A percentile compares a stretch with the other conserved stretches of the same genome.
Evolutionary conservation across 2,329 filamentous ascomycete genomes (phyloP).

Genomic region (Fusarium sp.): DNA sequence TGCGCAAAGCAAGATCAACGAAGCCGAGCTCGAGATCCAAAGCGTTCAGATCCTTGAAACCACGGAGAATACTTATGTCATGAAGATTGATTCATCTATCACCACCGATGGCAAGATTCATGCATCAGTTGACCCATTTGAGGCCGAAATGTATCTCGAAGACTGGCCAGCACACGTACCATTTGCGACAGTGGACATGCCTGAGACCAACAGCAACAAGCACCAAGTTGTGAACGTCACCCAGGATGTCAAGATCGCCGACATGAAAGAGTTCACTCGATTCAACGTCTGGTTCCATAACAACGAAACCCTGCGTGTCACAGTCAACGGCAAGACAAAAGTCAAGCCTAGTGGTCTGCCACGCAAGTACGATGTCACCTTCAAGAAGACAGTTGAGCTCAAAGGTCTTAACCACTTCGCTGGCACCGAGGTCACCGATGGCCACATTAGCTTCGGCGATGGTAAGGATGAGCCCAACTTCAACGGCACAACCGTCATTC

Average conservation of each 20-base stretch:
- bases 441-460: slow-evolving; percentile 58
- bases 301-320: slow-evolving; percentile 63
- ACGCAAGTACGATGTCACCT: slow-evolving; percentile 63
- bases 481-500: slow-evolving; percentile 68
- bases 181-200: slow-evolving; percentile 66
- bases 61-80: slow-evolving; percentile 58
- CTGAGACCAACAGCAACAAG: slow-evolving; percentile 62
- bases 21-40: slow-evolving; percentile 64
- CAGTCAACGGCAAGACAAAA: slow-evolving; percentile 64
- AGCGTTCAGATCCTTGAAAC: slow-evolving; percentile 64
- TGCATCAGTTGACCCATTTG: slow-evolving; percentile 64
- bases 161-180: slow-evolving; percentile 60
- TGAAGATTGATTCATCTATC: slow-evolving; percentile 69
- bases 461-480: slow-evolving; percentile 68
- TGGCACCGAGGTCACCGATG: slow-evolving; percentile 65
- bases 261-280: slow-evolving; percentile 62
- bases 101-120: slow-evolving; percentile 63
- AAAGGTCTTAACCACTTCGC: slow-evolving; percentile 67
- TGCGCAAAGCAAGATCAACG: slow-evolving; percentile 67
- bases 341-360: slow-evolving; percentile 64
- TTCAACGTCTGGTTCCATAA: slow-evolving; percentile 68
- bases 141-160: slow-evolving; percentile 67
- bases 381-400: slow-evolving; percentile 67
- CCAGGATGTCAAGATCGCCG: slow-evolving; percentile 60
- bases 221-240: slow-evolving; percentile 65